Evolutionary conservation across 441 rosid genomes (phyloP).

Genomic region (Pelargonium myrrhifolium): DNA sequence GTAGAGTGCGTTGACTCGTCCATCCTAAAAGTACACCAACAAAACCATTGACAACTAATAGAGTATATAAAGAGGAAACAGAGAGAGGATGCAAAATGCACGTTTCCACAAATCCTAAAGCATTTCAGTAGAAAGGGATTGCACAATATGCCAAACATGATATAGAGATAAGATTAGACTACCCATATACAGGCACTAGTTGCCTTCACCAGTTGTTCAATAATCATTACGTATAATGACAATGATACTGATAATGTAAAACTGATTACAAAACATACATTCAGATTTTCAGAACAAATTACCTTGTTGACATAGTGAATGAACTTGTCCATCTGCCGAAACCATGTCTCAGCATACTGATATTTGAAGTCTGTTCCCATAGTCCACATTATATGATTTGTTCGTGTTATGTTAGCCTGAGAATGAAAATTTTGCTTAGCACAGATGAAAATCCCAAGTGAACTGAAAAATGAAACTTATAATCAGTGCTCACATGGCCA

Average conservation of each 20-base stretch:
- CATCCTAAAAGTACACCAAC: constrained; percentile 53
- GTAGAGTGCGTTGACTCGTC: constrained; percentile 92
- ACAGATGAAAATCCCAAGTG: not conserved
- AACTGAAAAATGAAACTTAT: not conserved
- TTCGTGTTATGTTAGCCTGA: constrained; percentile 91
- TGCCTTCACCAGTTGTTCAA: not conserved
- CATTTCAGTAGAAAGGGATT: not conserved
- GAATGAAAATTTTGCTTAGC: constrained; percentile 5
- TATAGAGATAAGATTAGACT: too few species aligned
- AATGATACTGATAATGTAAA: not conserved
- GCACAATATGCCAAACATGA: not conserved
- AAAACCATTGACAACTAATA: constrained; percentile 13
- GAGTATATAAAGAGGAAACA: not conserved
- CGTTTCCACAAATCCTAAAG: not conserved
- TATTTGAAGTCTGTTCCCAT: constrained; percentile 99
- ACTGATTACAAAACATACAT: constrained; percentile 25
- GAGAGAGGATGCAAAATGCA: not conserved
- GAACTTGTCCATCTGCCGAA: constrained; percentile 88
- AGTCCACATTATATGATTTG: constrained; percentile 93
- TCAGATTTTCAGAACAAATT: not conserved
- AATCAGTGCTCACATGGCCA: not conserved
- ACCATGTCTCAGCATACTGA: constrained; percentile 94
- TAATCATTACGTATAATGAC: not conserved
- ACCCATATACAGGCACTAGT: too few species aligned
- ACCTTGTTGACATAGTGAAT: constrained; percentile 86